phyloP scores from a whole-genome alignment of 805 yeast species.

The Crinitomyces ghanaensis region DNA sequence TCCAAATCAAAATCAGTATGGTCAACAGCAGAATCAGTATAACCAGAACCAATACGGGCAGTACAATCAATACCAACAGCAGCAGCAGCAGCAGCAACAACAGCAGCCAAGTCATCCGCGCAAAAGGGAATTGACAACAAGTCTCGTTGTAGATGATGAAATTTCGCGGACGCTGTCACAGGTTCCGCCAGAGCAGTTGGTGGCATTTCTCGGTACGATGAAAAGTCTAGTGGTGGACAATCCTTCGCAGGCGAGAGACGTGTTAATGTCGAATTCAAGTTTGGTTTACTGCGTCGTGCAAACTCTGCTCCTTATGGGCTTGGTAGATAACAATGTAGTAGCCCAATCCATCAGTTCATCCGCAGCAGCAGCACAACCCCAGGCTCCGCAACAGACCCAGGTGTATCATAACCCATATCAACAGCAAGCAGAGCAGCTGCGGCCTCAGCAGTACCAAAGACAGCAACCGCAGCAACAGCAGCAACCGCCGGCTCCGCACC shows the following conservation, averaged over 20 bases:
- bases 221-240: constrained; percentile 45
- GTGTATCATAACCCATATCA: constrained; percentile 5
- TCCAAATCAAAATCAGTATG: constrained; percentile 2
- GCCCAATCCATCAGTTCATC: constrained; percentile 15
- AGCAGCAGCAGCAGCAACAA: constrained; percentile 10
- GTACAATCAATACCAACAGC: constrained; percentile 5
- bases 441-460: neutral
- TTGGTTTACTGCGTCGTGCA: constrained; percentile 70
- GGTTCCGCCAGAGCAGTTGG: constrained; percentile 39
- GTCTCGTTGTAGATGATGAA: constrained; percentile 27
- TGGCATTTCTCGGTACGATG: constrained; percentile 42
- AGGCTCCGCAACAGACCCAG: constrained; percentile 6
- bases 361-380: constrained; percentile 2
- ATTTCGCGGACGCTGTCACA: constrained; percentile 39
- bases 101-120: constrained; percentile 7
- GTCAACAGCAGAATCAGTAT: constrained; percentile 3
- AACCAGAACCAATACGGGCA: neutral
- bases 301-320: constrained; percentile 36
- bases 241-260: constrained; percentile 39
- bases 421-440: constrained; percentile 3
- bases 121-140: constrained; percentile 26
- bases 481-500: constrained; percentile 9
- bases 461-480: constrained; percentile 4
- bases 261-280: constrained; percentile 57
- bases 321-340: constrained; percentile 21